Conservation (phyloP, 129 eudicot genomes). For the Pulicaria dysenterica region DNA sequence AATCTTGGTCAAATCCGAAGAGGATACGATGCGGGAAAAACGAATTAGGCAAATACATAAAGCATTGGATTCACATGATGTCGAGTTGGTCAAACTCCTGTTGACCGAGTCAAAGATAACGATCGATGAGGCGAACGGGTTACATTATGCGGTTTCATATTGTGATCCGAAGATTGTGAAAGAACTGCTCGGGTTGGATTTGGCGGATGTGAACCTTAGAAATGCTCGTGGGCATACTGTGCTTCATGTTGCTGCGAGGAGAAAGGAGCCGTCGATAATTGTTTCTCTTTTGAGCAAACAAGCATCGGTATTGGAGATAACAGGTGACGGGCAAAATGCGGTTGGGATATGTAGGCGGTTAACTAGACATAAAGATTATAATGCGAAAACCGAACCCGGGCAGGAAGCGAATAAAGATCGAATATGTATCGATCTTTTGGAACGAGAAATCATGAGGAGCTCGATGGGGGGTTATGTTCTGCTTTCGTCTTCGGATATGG, state of each 20-base stretch:
- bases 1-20: slow-evolving; percentile 26
- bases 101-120: slow-evolving; percentile 59
- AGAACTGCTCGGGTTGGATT: slow-evolving; percentile 52
- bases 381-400: slow-evolving; percentile 59
- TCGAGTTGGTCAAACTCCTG: slow-evolving; percentile 66
- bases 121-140: slow-evolving; percentile 66
- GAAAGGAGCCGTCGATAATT: slow-evolving; percentile 66
- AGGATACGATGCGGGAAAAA: slow-evolving; percentile 40
- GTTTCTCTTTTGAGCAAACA: slow-evolving; percentile 54
- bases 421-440: slow-evolving; percentile 73
- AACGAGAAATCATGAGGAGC: slow-evolving; percentile 58
- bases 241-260: slow-evolving; percentile 77
- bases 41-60: slow-evolving; percentile 58
- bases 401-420: slow-evolving; percentile 63
- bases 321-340: slow-evolving; percentile 65
- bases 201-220: slow-evolving; percentile 60
- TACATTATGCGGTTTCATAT: slow-evolving; percentile 75
- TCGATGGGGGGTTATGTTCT: slow-evolving; percentile 51
- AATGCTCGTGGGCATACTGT: slow-evolving; percentile 66
- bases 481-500: slow-evolving; percentile 39
- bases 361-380: slow-evolving; percentile 67
- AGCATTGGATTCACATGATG: slow-evolving; percentile 79
- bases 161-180: slow-evolving; percentile 68
- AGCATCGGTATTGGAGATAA: slow-evolving; percentile 48
- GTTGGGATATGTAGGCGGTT: slow-evolving; percentile 58